Base-by-base conservation (phyloP, 2,329 filamentous ascomycete genomes). In the Lachnellula subtilissima region DNA sequence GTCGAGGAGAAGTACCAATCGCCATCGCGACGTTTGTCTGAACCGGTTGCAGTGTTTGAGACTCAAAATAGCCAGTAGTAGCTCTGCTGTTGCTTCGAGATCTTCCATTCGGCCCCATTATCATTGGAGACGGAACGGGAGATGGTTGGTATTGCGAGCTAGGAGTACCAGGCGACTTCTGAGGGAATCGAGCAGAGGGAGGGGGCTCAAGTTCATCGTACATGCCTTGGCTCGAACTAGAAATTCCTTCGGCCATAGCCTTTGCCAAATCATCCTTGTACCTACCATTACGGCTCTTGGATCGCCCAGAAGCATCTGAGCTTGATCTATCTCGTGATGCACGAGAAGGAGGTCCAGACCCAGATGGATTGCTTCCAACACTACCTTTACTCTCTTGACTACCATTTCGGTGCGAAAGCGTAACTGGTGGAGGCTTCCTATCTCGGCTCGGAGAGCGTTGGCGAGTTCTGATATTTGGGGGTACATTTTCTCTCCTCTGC, bases 211-310 rank as follows among this genome's bases (percentile, higher is more conserved):
- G 56, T 5, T 65, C 64, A 23, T 65, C 64, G 52, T 64, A 61
- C 17, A 53, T 49, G 5, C 52, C 59, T 51, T 64, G 61, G 25
- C 54, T 61, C 8, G 62, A 63, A 40, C 51, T 65, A 2, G 60
- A 53, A 14, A 50, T 56, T 40, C 64, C 64, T 45, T 67, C 63
- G 8, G 59, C 60, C 61, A 69, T 67, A 15, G 62, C 61, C 42
- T 60, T 62, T 19, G 64, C 62, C 14, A 66, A 43, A 52, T 69
- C 68, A 53, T 69, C 67, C 50, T 59, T 65, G 48, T 68, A 66
- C 48, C 62, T 57, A 25, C 63, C 66, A 56, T 65, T 70, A 19
- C 63, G 64, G 48, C 64, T 68, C 55, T 66, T 69, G 2, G 68
- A 69, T 43, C 65, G 60, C 23, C 57, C 61, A 43, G 66, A 69